Conservation (phyloP, 306 rosid genomes). For the Rosa chinensis region DNA sequence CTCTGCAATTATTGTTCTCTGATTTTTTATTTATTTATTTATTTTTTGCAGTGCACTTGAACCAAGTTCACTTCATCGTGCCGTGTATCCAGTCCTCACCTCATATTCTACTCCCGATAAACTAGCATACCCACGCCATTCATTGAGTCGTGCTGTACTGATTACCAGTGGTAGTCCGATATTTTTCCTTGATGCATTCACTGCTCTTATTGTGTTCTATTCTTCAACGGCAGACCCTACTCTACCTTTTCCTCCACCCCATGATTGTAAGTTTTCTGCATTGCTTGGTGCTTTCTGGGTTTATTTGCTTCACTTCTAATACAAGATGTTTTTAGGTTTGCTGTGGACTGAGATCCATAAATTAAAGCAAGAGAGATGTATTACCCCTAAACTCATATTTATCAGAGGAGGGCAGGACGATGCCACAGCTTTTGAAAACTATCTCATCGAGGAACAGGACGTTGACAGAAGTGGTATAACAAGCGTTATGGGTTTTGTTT, state of each 20-base stretch:
- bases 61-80: conserved; percentile 86
- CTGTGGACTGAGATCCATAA: too few relatives aligned
- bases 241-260: conserved; percentile 94
- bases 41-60: conserved; percentile 78
- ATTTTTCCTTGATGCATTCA: conserved; percentile 96
- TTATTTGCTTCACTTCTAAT: conserved; percentile 24
- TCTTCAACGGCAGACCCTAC: conserved; percentile 84
- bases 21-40: not conserved
- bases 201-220: conserved; percentile 81
- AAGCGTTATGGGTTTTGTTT: too few relatives aligned
- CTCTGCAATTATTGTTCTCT: conserved; percentile 16
- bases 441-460: too few relatives aligned
- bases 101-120: conserved; percentile 81
- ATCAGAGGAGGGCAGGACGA: too few relatives aligned
- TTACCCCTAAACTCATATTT: too few relatives aligned
- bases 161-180: conserved; percentile 95
- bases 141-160: conserved; percentile 89
- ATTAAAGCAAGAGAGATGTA: too few relatives aligned
- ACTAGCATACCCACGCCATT: conserved; percentile 92
- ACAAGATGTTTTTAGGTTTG: conserved; percentile 54
- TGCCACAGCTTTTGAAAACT: too few relatives aligned
- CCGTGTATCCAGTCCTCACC: conserved; percentile 83
- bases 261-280: conserved; percentile 66
- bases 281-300: conserved; percentile 18
- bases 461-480: too few relatives aligned